These are phyloP conservation scores for Chaetomium sp. DNA, from an alignment of 2,329 filamentous ascomycete genomes.

Conservation along the genomic window DNA sequence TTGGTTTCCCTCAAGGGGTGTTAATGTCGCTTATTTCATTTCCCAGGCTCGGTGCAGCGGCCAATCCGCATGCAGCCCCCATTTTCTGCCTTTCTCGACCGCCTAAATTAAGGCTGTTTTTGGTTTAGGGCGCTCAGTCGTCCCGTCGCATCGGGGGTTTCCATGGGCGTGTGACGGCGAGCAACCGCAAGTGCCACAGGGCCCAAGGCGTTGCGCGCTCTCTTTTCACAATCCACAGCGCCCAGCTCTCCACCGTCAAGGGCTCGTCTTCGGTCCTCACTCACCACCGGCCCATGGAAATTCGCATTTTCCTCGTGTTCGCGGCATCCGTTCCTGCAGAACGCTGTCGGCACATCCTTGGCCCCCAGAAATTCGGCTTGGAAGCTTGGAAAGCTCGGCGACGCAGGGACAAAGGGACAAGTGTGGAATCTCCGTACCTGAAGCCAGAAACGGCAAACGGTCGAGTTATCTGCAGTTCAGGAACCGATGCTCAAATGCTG, in stretches of 20 bases:
- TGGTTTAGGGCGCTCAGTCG: too few species aligned
- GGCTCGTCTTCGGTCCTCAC: too few species aligned
- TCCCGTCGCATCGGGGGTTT: constrained; percentile 6
- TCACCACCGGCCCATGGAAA: too few species aligned
- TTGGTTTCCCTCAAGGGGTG: constrained; percentile 18
- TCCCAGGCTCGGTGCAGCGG: constrained; percentile 18
- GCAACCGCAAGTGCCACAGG: too few species aligned
- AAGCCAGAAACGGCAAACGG: background rate
- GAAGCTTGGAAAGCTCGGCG: too few species aligned
- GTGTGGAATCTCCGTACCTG: background rate
- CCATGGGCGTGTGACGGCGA: too few species aligned
- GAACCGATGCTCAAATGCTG: too few species aligned
- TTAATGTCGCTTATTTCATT: constrained; percentile 33
- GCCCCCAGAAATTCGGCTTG: background rate
- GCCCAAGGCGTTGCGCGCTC: background rate
- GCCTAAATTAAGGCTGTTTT: constrained; percentile 6
- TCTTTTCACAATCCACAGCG: background rate
- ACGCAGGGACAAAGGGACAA: background rate
- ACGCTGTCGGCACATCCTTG: too few species aligned
- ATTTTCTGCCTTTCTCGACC: constrained; percentile 19
- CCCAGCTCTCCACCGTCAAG: too few species aligned
- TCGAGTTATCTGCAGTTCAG: too few species aligned
- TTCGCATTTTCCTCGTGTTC: too few species aligned
- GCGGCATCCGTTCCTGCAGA: too few species aligned
- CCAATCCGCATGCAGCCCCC: constrained; percentile 16